Evolutionary conservation across 1,284 basidiomycete species (phyloP).

Genomic region (Psilocybe mexicana): DNA sequence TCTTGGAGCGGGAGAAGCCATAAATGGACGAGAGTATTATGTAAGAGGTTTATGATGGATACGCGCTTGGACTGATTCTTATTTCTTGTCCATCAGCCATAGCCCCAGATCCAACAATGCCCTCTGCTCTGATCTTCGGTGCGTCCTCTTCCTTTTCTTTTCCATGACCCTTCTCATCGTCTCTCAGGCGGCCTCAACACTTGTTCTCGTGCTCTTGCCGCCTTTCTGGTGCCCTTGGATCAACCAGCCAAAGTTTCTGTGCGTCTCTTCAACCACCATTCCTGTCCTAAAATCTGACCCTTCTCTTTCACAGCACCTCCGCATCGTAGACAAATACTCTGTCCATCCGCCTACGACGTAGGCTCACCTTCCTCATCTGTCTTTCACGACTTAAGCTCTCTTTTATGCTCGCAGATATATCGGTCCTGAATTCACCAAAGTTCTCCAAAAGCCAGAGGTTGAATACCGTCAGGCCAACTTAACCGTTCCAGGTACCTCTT

Average conservation of each 20-base stretch:
- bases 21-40: slow-evolving; percentile 16
- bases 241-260: slow-evolving; percentile 75
- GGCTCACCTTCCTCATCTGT: not conserved
- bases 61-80: slow-evolving; percentile 5
- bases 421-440: slow-evolving; percentile 71
- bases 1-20: slow-evolving; percentile 15
- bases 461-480: slow-evolving; percentile 86
- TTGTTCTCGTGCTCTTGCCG: slow-evolving; percentile 66
- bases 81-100: slow-evolving; percentile 17
- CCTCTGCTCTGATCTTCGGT: slow-evolving; percentile 84
- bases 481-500: slow-evolving; percentile 60
- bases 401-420: slow-evolving; percentile 59
- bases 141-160: slow-evolving; percentile 26
- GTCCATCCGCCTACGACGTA: slow-evolving; percentile 27
- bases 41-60: slow-evolving; percentile 18
- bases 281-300: not conserved
- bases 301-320: slow-evolving; percentile 52
- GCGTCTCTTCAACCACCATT: slow-evolving; percentile 30
- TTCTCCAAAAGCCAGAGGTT: slow-evolving; percentile 67
- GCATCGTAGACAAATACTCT: slow-evolving; percentile 86
- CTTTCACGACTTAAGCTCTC: slow-evolving; percentile 2
- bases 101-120: slow-evolving; percentile 45
- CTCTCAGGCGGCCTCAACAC: slow-evolving; percentile 73
- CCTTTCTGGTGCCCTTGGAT: slow-evolving; percentile 60
- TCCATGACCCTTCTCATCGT: slow-evolving; percentile 14